These are phyloP conservation scores for Colletotrichum sp. DNA, from an alignment of 2,329 filamentous ascomycete species.

Conservation along the genomic window DNA sequence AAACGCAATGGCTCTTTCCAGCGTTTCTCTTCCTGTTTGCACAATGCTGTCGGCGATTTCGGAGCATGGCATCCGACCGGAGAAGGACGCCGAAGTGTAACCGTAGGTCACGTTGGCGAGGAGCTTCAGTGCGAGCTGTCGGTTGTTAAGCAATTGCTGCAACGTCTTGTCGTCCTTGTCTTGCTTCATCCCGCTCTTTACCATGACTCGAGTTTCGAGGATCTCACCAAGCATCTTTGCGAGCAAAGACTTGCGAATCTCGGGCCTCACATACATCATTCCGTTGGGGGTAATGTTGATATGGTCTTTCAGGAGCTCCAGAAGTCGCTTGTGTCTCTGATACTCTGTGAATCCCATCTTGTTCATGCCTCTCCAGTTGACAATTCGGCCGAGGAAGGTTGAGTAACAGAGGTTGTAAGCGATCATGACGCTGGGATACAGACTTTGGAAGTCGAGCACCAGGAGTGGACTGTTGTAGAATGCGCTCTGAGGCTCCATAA, in stretches of 20 bases:
- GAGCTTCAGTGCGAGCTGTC: constrained; percentile 91
- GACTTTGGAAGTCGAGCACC: constrained; percentile 92
- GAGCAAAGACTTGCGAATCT: constrained; percentile 86
- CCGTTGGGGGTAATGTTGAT: constrained; percentile 95
- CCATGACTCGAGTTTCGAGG: constrained; percentile 94
- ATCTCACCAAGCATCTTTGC: constrained; percentile 98
- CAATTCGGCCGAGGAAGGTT: constrained; percentile 87
- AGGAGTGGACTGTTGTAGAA: constrained; percentile 91
- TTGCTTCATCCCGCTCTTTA: constrained; percentile 94
- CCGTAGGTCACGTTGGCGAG: constrained; percentile 99
- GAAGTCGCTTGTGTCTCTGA: constrained; percentile 73
- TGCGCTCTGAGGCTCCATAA: constrained; percentile 96
- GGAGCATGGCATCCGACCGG: constrained; percentile 95
- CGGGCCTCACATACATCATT: constrained; percentile 89
- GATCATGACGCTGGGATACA: constrained; percentile 98
- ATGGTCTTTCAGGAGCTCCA: constrained; percentile 80
- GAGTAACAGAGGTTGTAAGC: constrained; percentile 99
- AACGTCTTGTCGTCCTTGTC: constrained; percentile 87
- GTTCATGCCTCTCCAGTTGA: constrained; percentile 86
- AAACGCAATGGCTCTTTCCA: constrained; percentile 90
- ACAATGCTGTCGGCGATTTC: constrained; percentile 99
- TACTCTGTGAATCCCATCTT: constrained; percentile 97
- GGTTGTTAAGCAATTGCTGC: constrained; percentile 88
- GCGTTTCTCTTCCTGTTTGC: constrained; percentile 90
- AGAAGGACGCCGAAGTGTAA: constrained; percentile 96